These are phyloP conservation scores for Thyridium curvatum DNA, from an alignment of 2,329 filamentous ascomycete species.

Conservation along the genomic window DNA sequence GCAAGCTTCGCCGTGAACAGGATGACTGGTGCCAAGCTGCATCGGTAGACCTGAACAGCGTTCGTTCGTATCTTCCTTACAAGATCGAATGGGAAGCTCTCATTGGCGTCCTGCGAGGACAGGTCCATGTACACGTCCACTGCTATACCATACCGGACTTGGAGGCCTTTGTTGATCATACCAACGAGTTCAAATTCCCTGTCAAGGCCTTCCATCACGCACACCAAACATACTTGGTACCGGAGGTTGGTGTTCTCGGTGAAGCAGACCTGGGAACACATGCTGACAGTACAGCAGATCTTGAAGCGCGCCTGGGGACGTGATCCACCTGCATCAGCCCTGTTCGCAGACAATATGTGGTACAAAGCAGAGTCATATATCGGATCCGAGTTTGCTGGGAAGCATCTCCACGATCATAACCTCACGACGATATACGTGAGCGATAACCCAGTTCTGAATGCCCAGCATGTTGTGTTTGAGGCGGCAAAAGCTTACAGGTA, in stretches of 20 bases:
- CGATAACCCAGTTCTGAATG: slow-evolving; percentile 64
- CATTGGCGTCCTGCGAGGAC: slow-evolving; percentile 55
- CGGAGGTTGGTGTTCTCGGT: slow-evolving; percentile 41
- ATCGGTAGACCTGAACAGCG: slow-evolving; percentile 31
- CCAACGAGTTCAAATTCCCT: slow-evolving; percentile 64
- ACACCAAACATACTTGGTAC: slow-evolving; percentile 59
- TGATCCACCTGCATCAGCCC: slow-evolving; percentile 47
- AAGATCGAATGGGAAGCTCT: slow-evolving; percentile 59
- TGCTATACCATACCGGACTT: slow-evolving; percentile 66
- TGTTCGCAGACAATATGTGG: slow-evolving; percentile 66
- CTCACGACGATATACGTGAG: slow-evolving; percentile 64
- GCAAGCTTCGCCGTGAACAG: slow-evolving; percentile 49
- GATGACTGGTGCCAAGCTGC: slow-evolving; percentile 63
- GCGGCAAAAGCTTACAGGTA: slow-evolving; percentile 55
- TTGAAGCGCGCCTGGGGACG: slow-evolving; percentile 51
- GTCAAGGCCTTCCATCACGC: slow-evolving; percentile 66
- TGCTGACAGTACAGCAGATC: slow-evolving; percentile 26
- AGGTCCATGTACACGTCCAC: slow-evolving; percentile 65
- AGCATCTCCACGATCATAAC: slow-evolving; percentile 57
- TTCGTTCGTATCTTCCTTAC: slow-evolving; percentile 54
- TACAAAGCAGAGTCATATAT: slow-evolving; percentile 64
- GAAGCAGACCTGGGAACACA: too few species aligned
- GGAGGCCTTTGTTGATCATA: slow-evolving; percentile 63
- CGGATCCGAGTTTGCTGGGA: slow-evolving; percentile 60
- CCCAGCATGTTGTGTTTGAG: slow-evolving; percentile 63